Evolutionary conservation across 2,329 filamentous ascomycete genomes (phyloP), one percentile per base, ranked within the genome.

Genomic region (Myriangium duriaei): DNA sequence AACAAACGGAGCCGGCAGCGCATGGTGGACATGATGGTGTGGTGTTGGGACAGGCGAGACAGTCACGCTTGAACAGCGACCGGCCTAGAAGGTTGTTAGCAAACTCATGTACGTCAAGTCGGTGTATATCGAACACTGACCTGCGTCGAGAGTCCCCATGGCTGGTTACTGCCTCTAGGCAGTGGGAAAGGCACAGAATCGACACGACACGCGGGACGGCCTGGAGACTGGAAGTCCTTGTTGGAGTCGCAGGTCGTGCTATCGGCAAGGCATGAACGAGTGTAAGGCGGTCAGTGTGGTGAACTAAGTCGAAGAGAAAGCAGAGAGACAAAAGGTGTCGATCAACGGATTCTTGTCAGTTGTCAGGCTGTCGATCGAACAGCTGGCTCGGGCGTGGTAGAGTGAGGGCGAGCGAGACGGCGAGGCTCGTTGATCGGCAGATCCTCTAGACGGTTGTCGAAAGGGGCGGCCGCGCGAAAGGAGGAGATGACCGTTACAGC

Each of bases 1-100:
- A 68, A 59, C 78, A 82, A 42, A 69, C 66, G 48, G 75, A 58
- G 49, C 64, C 67, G 3, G 53, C 45, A 1, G 59, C 52, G 53
- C 78, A 82, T n/a, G 55, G 42, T n/a, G 74, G 74, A 54, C 78
- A 81, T 14, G 65, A 59, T 3, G 75, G 75, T 5, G 63, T 59
- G 26, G 53, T 50, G 6, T 58, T 47, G 7, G 66, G 63, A 54
- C 78, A 81, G 48, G 65, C 52, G 34, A 76, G 62, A 54, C 78
- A 81, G 30, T 39, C 36, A 49, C 73, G 67, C 49, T 68, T 66
- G 55, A 76, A 72, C 37, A 76, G 39, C 49, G 36, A 19, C 18
- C 37, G 34, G 26, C 18, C 36, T 39, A 19, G 7, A 11, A 11
- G 13, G 11, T n/a, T 11, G 16, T 39, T 21, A 39, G 36, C 18